Conservation (phyloP, 129 eudicot species). For the Dittrichia graveolens region DNA sequence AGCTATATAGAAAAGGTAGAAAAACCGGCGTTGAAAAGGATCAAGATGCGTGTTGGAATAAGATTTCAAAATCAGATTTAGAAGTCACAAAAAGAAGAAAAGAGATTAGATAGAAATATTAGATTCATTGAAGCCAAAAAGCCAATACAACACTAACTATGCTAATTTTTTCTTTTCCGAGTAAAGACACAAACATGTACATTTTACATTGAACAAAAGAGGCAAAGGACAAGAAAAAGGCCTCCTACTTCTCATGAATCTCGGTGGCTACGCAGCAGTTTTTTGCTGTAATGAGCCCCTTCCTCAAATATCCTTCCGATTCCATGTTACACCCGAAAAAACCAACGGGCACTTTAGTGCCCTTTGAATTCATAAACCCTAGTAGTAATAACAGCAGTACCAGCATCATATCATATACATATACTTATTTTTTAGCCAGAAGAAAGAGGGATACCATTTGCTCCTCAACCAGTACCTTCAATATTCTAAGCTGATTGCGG, state of each 20-base stretch:
- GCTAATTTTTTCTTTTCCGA: constrained; percentile 3
- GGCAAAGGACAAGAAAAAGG: constrained; percentile 27
- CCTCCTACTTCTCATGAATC: constrained; percentile 40
- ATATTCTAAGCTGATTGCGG: constrained; percentile 45
- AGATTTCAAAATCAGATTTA: background rate
- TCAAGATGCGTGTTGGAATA: too few species aligned
- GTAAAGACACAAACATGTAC: constrained; percentile 45
- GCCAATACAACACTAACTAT: constrained; percentile 28
- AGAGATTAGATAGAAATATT: constrained; percentile 7
- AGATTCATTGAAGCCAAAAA: constrained; percentile 13
- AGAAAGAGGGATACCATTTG: constrained; percentile 42
- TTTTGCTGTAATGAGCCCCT: constrained; percentile 29
- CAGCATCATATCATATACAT: constrained; percentile 29
- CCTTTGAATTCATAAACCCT: constrained; percentile 27
- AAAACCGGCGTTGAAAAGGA: too few species aligned
- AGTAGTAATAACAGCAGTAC: constrained; percentile 25
- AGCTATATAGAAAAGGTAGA: too few species aligned
- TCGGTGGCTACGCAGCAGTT: constrained; percentile 40
- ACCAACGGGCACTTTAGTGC: constrained; percentile 41
- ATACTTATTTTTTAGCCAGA: constrained; percentile 28
- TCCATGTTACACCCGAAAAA: constrained; percentile 23
- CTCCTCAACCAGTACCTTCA: constrained; percentile 55
- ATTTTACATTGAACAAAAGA: constrained; percentile 35
- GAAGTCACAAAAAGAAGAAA: background rate
- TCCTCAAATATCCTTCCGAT: constrained; percentile 35